Evolutionary conservation across 495 filamentous ascomycete genomes (phyloP).

Genomic region (Xylaria sp.): DNA sequence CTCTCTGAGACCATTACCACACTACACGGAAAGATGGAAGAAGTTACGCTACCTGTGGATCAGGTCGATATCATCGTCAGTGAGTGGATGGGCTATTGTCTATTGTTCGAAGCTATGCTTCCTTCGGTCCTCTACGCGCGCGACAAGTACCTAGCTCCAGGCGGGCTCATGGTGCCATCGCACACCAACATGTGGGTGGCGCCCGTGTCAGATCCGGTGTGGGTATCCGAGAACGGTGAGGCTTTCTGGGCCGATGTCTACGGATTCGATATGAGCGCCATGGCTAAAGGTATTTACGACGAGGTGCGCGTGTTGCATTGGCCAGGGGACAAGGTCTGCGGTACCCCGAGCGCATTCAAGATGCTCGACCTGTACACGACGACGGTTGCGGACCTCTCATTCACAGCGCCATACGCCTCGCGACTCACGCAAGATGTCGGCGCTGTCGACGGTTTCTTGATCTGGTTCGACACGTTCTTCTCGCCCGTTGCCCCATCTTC

Average conservation of each 20-base stretch:
- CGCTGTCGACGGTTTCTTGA: constrained; percentile 73
- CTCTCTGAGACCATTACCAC: constrained; percentile 86
- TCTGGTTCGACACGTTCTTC: constrained; percentile 87
- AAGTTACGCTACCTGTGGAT: constrained; percentile 83
- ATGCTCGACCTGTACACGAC: constrained; percentile 85
- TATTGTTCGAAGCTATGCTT: constrained; percentile 98
- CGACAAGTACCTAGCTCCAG: constrained; percentile 84
- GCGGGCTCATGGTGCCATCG: constrained; percentile 89
- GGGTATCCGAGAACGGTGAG: constrained; percentile 84
- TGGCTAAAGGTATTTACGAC: constrained; percentile 82
- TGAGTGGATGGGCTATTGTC: constrained; percentile 99
- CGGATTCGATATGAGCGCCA: constrained; percentile 93
- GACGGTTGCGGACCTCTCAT: constrained; percentile 74
- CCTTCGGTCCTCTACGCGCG: constrained; percentile 94
- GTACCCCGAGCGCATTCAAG: constrained; percentile 71
- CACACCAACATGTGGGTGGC: constrained; percentile 90
- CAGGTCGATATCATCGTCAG: constrained; percentile 99
- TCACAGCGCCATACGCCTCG: constrained; percentile 68
- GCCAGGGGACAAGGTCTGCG: constrained; percentile 76
- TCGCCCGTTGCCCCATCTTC: constrained; percentile 42
- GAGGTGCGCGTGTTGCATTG: constrained; percentile 72
- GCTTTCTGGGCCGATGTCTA: constrained; percentile 98
- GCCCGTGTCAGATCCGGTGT: constrained; percentile 85
- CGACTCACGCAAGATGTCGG: constrained; percentile 58
- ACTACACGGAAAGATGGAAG: constrained; percentile 95